These are phyloP conservation scores for Helotiales sp. DNA, from an alignment of 2,329 filamentous ascomycete species.

Conservation along the genomic window DNA sequence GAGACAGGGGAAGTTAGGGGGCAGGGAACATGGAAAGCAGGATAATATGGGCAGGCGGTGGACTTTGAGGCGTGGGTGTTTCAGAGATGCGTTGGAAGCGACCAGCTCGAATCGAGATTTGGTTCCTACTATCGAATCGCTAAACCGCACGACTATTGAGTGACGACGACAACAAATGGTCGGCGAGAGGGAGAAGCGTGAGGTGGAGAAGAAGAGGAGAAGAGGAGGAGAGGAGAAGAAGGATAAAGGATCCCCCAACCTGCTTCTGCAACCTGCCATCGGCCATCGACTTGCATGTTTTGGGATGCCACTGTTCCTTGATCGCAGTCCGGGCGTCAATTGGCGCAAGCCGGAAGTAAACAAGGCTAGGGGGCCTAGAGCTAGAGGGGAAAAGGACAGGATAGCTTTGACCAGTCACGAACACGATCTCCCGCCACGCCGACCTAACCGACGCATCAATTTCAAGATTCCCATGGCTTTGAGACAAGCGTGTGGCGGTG, in stretches of 20 bases:
- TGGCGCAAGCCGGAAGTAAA: slow-evolving; percentile 10
- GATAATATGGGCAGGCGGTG: slow-evolving; percentile 5
- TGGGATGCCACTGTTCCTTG: slow-evolving; percentile 9
- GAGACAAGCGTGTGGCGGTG: slow-evolving; percentile 4
- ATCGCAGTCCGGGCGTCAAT: slow-evolving; percentile 14
- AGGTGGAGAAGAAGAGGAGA: no score
- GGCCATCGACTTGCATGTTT: slow-evolving; percentile 3
- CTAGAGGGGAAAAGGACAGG: slow-evolving; percentile 2
- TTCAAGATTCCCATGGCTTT: slow-evolving; percentile 1
- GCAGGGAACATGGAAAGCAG: slow-evolving; percentile 2
- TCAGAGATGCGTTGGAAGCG: slow-evolving; percentile 14
- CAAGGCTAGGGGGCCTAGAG: slow-evolving; percentile 3
- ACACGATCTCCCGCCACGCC: slow-evolving; percentile 13
- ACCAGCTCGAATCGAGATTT: not conserved
- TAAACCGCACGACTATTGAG: not conserved
- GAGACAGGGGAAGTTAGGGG: slow-evolving; percentile 5
- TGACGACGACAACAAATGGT: not conserved
- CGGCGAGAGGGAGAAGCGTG: not conserved
- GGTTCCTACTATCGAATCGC: slow-evolving; percentile 10
- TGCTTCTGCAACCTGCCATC: not conserved
- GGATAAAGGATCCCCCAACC: not conserved
- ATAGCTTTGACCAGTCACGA: slow-evolving; percentile 18
- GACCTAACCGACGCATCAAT: slow-evolving; percentile 13
- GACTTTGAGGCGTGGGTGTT: slow-evolving; percentile 11
- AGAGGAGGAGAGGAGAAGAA: not conserved